phyloP scores from a whole-genome alignment of 31 red algal species.

The Asparagopsis taxiformis region DNA sequence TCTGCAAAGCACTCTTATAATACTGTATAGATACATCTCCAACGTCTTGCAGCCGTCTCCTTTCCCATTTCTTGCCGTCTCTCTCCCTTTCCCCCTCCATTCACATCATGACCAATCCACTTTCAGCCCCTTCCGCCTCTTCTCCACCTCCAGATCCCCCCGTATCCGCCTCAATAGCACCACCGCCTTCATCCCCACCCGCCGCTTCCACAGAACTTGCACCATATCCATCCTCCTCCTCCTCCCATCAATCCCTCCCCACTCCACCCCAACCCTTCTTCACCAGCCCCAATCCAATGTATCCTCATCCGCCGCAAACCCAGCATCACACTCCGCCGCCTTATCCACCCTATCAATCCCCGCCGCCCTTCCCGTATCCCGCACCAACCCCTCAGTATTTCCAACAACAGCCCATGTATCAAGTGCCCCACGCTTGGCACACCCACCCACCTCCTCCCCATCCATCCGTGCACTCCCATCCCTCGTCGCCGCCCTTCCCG shows the following conservation, averaged over 20 bases:
- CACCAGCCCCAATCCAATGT: neutral
- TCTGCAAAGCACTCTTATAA: no score
- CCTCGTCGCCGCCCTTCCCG: slow-evolving; percentile 14
- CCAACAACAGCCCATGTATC: neutral
- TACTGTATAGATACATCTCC: no score
- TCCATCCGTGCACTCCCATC: neutral
- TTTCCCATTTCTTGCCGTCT: neutral
- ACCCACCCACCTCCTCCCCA: neutral
- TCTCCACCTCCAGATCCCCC: neutral
- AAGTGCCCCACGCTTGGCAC: neutral
- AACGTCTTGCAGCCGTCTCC: neutral
- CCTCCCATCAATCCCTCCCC: neutral
- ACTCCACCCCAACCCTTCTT: neutral
- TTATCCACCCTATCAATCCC: neutral
- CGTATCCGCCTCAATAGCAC: neutral
- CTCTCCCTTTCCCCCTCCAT: neutral
- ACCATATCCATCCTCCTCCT: neutral
- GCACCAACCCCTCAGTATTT: neutral
- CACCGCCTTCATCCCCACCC: neutral
- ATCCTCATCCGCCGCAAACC: neutral
- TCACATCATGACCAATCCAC: neutral
- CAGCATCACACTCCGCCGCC: slow-evolving; percentile 1
- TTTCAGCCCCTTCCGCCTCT: neutral
- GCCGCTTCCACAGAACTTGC: neutral
- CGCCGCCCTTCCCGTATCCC: neutral